Base-by-base conservation (phyloP, 495 filamentous ascomycete genomes). In the Hypoxylon rickii region DNA sequence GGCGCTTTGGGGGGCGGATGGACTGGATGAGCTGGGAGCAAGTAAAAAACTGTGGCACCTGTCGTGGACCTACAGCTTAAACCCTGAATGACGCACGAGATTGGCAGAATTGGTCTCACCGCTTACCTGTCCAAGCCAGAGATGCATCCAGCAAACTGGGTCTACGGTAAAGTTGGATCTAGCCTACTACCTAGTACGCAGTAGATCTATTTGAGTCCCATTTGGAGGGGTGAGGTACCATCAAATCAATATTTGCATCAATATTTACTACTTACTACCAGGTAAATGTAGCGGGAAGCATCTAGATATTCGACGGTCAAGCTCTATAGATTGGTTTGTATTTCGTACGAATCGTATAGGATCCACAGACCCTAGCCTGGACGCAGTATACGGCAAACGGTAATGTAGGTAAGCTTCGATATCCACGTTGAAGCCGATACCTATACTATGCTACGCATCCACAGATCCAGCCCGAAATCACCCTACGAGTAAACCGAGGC, bases 1-100 rank as follows among this genome's bases (percentile, higher is more conserved):
- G 59, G 59, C 48, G 47, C 16, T 38, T 40, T 13, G 22, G 32
- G 29, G 24, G 44, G 24, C 24, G n/a, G n/a, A n/a, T n/a, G n/a
- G n/a, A n/a, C n/a, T n/a, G n/a, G n/a, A n/a, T n/a, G 10, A 29
- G 24, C 24, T 4, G 10, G 10, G 10, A 29, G 10, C 10, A 29
- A 29, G 44, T 12, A 26, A 43, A 48, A 57, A 41, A 38, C 33
- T 47, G 43, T 57, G 53, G 59, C 52, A 53, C 47, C 53, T 53
- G 48, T 42, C 38, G 48, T 13, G 31, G 10, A 41, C 24, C 19
- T 36, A 40, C 20, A 58, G 41, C 34, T 18, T 5, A 12, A 29
- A 21, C 7, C 37, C 19, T 24, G 18, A 48, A 38, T 63, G 59
- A 63, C 59, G 53, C 59, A 63, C 31, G 53, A 57, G 48, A 48